phyloP scores from a whole-genome alignment of 208 protist genomes.

The Leishmania tropica region DNA sequence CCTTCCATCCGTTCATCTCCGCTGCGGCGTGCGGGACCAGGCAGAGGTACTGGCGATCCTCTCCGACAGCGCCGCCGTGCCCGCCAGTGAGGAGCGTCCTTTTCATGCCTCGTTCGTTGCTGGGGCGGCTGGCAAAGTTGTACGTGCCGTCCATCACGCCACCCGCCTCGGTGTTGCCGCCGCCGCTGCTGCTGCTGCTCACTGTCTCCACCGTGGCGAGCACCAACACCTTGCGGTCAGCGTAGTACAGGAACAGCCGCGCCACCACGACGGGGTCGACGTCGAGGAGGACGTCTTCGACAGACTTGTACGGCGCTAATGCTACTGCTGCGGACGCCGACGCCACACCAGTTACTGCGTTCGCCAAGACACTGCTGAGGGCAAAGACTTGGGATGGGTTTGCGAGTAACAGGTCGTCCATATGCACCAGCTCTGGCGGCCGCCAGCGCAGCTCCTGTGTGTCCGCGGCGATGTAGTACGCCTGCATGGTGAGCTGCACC shows the following conservation, averaged over 20 bases:
- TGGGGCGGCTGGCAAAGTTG: slow-evolving; percentile 22
- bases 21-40: slow-evolving; percentile 47
- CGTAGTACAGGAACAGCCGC: slow-evolving; percentile 52
- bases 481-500: slow-evolving; percentile 42
- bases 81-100: slow-evolving; percentile 4
- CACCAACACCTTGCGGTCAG: slow-evolving; percentile 43
- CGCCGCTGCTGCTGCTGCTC: slow-evolving; percentile 12
- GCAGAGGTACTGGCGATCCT: slow-evolving; percentile 26
- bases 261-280: slow-evolving; percentile 31
- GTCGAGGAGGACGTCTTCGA: slow-evolving; percentile 26
- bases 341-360: neutral
- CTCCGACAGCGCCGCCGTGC: neutral
- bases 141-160: slow-evolving; percentile 24
- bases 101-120: slow-evolving; percentile 10
- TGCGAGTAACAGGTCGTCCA: slow-evolving; percentile 30
- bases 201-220: slow-evolving; percentile 39
- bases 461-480: slow-evolving; percentile 41
- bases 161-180: slow-evolving; percentile 1
- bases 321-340: neutral
- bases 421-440: slow-evolving; percentile 34
- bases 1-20: slow-evolving; percentile 39
- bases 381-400: slow-evolving; percentile 48
- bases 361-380: slow-evolving; percentile 25
- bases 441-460: slow-evolving; percentile 35
- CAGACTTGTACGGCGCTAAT: slow-evolving; percentile 7